These are phyloP conservation scores for Sideroxylon spinosum DNA, from an alignment of 179 eudicot species.

Conservation along the genomic window DNA sequence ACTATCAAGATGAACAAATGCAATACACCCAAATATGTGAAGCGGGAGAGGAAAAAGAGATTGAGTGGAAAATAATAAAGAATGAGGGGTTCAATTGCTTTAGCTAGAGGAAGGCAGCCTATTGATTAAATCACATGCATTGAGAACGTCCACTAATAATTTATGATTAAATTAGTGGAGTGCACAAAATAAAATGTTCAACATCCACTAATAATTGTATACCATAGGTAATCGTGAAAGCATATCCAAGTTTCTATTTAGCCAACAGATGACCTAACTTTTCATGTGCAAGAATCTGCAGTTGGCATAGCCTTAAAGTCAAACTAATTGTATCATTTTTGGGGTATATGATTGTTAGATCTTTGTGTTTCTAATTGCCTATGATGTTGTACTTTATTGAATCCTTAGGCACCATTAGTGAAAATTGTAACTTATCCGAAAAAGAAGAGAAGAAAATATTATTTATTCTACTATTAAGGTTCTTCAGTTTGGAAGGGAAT, in stretches of 20 bases:
- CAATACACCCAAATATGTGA: too few species aligned
- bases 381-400: not conserved
- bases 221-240: not conserved
- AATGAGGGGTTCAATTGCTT: too few species aligned
- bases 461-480: not conserved
- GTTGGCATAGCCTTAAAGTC: not conserved
- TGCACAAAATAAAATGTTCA: too few species aligned
- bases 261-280: not conserved
- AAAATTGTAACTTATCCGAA: not conserved
- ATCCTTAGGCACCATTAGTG: not conserved
- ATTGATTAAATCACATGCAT: too few species aligned
- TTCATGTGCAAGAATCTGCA: not conserved
- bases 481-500: constrained; percentile 15
- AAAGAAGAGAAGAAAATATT: not conserved
- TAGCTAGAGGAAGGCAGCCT: too few species aligned
- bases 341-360: not conserved
- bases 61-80: too few species aligned
- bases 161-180: too few species aligned
- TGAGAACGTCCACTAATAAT: too few species aligned
- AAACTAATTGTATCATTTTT: not conserved
- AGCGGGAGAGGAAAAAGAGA: too few species aligned
- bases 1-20: too few species aligned
- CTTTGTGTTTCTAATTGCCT: not conserved
- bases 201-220: too few species aligned
- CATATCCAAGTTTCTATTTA: not conserved